Evolutionary conservation across 352 stramenopile genomes (phyloP), one percentile per base, ranked within the genome.

Genomic region (Pythium aristosporum): DNA sequence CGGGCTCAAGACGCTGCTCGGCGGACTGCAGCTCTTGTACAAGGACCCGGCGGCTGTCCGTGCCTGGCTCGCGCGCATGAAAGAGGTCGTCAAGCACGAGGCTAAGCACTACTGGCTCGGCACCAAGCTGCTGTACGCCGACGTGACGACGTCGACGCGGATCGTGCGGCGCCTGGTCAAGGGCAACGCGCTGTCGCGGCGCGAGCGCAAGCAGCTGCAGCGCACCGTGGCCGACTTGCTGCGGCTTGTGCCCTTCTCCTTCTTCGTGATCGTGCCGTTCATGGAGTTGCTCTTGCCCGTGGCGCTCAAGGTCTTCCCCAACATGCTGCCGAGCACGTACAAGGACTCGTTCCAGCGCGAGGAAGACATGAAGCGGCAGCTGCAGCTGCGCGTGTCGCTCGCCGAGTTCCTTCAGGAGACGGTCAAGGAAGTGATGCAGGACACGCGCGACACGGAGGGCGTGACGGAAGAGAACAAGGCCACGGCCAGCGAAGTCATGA

Each of bases 241-340:
- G 68, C 96, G 97, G 57, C 77, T 99, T 10, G 95, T 99, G 63
- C 97, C 97, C 30, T 98, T 99, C 61, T 85, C 85, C 28, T 98
- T 99, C 76, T 99, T 99, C 71, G 77, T 99, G 56, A 79, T 99
- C 39, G 96, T 99, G 44, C 97, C 97, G 16, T 99, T 99, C 73
- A 98, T 99, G 94, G 97, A 99, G 75, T 84, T 99, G 69, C 76
- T 98, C 48, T 76, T 99, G 32, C 97, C 97, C 0, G 92, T 99
- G 72, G 96, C 96, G 20, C 82, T 99, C 23, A 98, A 98, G 69
- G 72, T 99, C 37, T 99, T 99, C 83, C 97, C 97, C 3, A 99
- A 99, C 82, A 99, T 99, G 96, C 78, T 99, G 21, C 97, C 97
- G 21, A 98, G 88, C 66, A 99, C 96, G 32, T 99, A 99, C 79